phyloP scores from a whole-genome alignment of 108 stramenopile species.

The Stephanodiscus minutulus region DNA sequence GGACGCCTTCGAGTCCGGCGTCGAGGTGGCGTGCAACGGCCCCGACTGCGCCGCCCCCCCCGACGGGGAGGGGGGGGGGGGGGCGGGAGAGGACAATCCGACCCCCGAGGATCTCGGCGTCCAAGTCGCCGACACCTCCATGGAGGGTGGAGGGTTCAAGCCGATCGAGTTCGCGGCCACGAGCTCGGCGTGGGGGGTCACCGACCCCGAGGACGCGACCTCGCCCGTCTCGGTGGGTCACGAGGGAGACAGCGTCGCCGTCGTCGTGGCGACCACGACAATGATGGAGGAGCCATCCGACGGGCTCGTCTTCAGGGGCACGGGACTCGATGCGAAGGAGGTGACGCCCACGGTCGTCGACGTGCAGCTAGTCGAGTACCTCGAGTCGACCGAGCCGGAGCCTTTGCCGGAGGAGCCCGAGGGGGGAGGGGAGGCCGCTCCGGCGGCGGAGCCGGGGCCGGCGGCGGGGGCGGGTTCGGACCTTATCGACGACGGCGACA shows the following conservation, averaged over 20 bases:
- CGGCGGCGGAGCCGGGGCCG: no score
- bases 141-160: conserved; percentile 1
- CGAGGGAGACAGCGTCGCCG: not conserved
- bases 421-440: not conserved
- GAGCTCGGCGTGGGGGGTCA: not conserved
- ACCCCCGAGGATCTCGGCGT: not conserved
- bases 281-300: not conserved
- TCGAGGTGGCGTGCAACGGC: not conserved
- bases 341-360: not conserved
- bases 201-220: no score
- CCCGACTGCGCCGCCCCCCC: not conserved
- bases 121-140: not conserved
- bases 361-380: not conserved
- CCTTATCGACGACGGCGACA: no score
- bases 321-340: not conserved
- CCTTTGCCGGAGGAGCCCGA: not conserved
- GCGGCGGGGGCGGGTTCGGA: no score
- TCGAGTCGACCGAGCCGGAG: not conserved
- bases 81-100: not conserved
- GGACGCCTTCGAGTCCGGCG: not conserved
- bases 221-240: not conserved
- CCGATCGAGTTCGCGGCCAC: not conserved
- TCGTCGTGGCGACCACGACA: not conserved
- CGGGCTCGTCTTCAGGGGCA: not conserved
- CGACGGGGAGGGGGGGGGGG: not conserved